Evolutionary conservation across 345 rosid genomes (phyloP), one percentile per base, ranked within the genome.

Genomic region (Syzygium jambos): DNA sequence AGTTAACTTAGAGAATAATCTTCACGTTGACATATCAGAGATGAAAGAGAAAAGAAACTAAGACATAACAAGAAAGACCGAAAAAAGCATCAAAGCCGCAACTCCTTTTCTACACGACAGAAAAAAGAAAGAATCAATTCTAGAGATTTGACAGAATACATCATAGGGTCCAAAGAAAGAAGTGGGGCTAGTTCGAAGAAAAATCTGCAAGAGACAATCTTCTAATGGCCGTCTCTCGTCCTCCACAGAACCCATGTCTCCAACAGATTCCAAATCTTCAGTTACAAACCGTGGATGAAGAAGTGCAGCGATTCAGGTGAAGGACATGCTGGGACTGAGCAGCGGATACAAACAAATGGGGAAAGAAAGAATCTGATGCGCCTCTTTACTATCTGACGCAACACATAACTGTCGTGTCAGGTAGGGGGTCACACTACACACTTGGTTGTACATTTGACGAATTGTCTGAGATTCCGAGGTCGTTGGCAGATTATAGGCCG

Each of bases 151-250:
- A 43, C 5, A 51, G 53, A 1, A 65, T 57, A 51, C 17, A 21
- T 84, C 7, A 13, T 16, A 11, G 14, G 46, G 29, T 11, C 17
- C 49, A 87, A 25, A 23, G 2, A 13, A 77, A 84, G 9, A 57
- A 8, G 46, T 1, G 51, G 49, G 49, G 41, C 34, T 29, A 52
- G 46, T 23, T 22, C 5, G 78, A 84, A 59, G 49, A 84, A 12
- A 17, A 84, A 87, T 86, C 89, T 87, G 89, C 52, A 6, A 38
- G 29, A 51, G 54, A n/a, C 68, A 55, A 41, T 84, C 86, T 85
- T 84, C 89, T 22, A 13, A 30, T 5, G 52, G 86, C 34, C 19
- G 86, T 51, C 38, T 83, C 54, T 84, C 86, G 29, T 84, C 63
- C 34, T 56, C 89, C 52, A 0, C 51, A 51, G 84, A 51, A 38